These are phyloP conservation scores for Lablab purpureus DNA, from an alignment of 306 rosid species.

Conservation along the genomic window DNA sequence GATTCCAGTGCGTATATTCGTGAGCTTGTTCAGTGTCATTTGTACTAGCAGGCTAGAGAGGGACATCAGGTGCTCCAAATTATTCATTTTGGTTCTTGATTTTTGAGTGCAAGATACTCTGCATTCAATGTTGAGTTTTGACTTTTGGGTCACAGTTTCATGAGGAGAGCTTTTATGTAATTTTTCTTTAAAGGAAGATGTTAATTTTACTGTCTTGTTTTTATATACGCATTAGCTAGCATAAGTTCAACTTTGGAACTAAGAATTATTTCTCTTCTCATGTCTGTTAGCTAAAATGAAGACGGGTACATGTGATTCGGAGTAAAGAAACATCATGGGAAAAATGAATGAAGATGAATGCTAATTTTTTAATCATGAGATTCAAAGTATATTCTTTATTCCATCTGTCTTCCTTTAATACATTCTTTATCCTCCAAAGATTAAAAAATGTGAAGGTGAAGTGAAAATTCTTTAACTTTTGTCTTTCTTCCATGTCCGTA, in stretches of 20 bases:
- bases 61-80: not conserved
- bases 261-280: not conserved
- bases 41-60: not conserved
- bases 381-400: not conserved
- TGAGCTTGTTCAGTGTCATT: constrained; percentile 3
- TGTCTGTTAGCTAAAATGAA: not conserved
- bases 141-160: not conserved
- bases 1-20: not conserved
- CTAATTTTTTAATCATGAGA: too few species aligned
- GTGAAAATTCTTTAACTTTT: too few species aligned
- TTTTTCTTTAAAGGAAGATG: not conserved
- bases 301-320: not conserved
- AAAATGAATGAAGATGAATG: not conserved
- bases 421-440: constrained; percentile 4
- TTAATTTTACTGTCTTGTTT: not conserved
- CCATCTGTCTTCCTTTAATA: not conserved
- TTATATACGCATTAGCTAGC: not conserved
- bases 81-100: not conserved
- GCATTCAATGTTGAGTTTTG: constrained; percentile 5
- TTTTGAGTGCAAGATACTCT: not conserved
- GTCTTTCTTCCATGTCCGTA: too few species aligned
- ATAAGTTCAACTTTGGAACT: not conserved
- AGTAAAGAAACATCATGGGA: not conserved
- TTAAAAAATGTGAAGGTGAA: not conserved
- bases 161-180: not conserved